Base-by-base conservation (phyloP, 2,329 filamentous ascomycete genomes). In the Periconia sp. region DNA sequence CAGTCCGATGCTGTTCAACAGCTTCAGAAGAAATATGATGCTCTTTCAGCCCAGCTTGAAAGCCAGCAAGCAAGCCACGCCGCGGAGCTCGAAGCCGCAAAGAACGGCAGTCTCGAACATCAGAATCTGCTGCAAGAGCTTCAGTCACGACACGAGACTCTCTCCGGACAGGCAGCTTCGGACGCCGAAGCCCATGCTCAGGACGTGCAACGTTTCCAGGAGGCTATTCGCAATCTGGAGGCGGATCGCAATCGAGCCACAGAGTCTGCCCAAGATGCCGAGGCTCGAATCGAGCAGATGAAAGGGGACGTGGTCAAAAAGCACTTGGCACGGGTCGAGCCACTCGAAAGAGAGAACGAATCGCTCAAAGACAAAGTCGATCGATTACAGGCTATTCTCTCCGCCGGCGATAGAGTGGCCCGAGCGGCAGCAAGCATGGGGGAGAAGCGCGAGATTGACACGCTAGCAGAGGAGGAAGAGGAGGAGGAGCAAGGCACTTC, bases 261-360 rank as follows among this genome's bases (percentile, higher is more conserved):
- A 3, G 13, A 43, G 11, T 46, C 57, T 11, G 48, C 52, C 0
- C 39, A 59, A 15, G 59, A 65, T n/a, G 63, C 65, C 7, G 56
- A 67, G 40, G 59, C 62, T 35, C 48, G 56, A 12, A 66, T 70
- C 26, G 66, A 70, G 39, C 57, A 48, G 4, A 66, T 70, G 57
- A 70, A 70, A 34, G 59, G 48, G 21, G 59, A 68, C 22, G 66
- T 70, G 0, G 66, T 70, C 10, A 38, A 59, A 12, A 69, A 68
- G 42, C 64, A 70, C 33, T 45, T 70, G 4, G 66, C 66, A 8
- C 54, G 54, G 9, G 56, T 70, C 6, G 63, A 66, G 30, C 65
- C 65, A 0, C 35, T 70, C 4, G 61, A 70, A 31, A 65, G 63
- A 30, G 60, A 68, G 21, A 69, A 66, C 21, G 43, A 46, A 2